phyloP scores from a whole-genome alignment of 306 rosid genomes.

The Ammopiptanthus mongolicus region DNA sequence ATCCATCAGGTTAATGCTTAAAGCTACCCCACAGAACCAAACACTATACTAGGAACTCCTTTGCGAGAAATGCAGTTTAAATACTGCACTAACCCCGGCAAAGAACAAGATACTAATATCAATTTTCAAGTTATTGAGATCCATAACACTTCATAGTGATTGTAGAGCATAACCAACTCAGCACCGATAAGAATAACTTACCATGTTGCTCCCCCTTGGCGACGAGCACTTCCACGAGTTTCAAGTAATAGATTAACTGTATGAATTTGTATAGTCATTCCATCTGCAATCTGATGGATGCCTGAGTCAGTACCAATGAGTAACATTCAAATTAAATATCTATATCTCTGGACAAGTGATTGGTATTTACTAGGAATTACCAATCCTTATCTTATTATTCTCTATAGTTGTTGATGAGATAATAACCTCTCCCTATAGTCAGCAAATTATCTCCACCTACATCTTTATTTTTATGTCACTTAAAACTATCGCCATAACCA shows the following conservation, averaged over 20 bases:
- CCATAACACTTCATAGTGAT: not conserved
- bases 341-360: not conserved
- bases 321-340: conserved; percentile 13
- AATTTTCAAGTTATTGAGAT: conserved; percentile 16
- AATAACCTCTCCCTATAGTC: not conserved
- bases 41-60: not conserved
- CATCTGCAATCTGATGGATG: conserved; percentile 83
- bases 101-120: not conserved
- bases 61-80: not conserved
- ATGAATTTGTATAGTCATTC: conserved; percentile 85
- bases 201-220: conserved; percentile 79
- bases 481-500: not conserved
- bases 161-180: not conserved
- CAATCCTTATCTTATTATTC: conserved; percentile 3
- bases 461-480: conserved; percentile 8
- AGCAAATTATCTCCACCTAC: not conserved
- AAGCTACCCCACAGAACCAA: conserved; percentile 4
- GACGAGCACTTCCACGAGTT: conserved; percentile 72
- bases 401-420: conserved; percentile 1
- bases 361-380: not conserved
- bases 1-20: not conserved
- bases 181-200: conserved; percentile 30
- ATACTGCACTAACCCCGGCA: conserved; percentile 1
- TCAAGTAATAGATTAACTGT: conserved; percentile 86
- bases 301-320: conserved; percentile 25